Conservation (phyloP, 192 early-diverging fungal genomes). For the Podila verticillata region DNA sequence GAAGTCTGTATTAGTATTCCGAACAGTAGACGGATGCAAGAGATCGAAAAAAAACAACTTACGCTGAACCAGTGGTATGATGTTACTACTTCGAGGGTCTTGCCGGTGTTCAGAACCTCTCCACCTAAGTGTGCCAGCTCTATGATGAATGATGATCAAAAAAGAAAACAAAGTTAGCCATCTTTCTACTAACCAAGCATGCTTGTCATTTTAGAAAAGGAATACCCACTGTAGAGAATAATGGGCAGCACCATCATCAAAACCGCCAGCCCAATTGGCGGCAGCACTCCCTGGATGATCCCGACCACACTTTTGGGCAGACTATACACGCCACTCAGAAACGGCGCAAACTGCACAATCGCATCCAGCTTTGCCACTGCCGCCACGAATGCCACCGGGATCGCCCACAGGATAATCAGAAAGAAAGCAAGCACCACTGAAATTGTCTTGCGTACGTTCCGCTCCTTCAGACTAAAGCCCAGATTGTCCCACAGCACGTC, state of each 20-base stretch:
- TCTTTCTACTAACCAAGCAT: not conserved
- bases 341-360: conserved; percentile 63
- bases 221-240: conserved; percentile 64
- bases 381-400: conserved; percentile 70
- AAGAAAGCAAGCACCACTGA: conserved; percentile 60
- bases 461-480: conserved; percentile 57
- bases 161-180: not conserved
- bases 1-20: not conserved
- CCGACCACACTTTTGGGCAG: conserved; percentile 55
- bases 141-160: not conserved
- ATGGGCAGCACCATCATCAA: conserved; percentile 74
- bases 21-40: not conserved
- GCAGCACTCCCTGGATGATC: conserved; percentile 78
- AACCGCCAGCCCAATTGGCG: conserved; percentile 73
- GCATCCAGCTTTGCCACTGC: conserved; percentile 62
- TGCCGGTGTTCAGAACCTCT: conserved; percentile 14
- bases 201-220: not conserved
- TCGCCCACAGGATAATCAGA: conserved; percentile 76
- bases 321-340: conserved; percentile 54
- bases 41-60: conserved; percentile 36
- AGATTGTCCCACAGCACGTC: conserved; percentile 85
- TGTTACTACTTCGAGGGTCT: conserved; percentile 28
- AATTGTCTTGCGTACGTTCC: conserved; percentile 64
- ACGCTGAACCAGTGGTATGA: conserved; percentile 58
- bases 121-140: conserved; percentile 57